Base-by-base conservation (phyloP, 306 rosid genomes). In the Cucurbita pepo region DNA sequence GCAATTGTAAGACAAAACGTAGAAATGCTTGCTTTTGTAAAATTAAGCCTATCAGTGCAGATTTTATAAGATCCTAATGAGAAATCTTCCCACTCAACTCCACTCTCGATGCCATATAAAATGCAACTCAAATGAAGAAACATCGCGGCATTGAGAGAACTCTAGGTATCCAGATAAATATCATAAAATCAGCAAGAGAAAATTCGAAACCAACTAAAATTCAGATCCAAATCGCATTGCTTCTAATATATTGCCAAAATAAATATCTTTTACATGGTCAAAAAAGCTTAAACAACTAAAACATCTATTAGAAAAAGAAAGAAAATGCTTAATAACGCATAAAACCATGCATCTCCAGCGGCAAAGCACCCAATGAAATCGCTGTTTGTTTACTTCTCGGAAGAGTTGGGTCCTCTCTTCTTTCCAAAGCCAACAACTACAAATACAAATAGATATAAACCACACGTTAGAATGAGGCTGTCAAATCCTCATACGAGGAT, bases 321-420 rank as follows among this genome's bases (percentile, higher is more conserved):
- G 41, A 67, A 69, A 67, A 67, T 13, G 57, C 25, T 44, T 69
- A 47, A 22, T 50, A 14, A 69, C 8, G 43, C 37, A 48, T 44
- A 48, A 25, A 47, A 69, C 73, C 57, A 69, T 12, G 72, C 19
- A 38, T 44, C 54, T 65, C 71, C n/a, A 19, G 6, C 55, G 12
- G 40, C 10, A 3, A 21, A 19, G 37, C 53, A 11, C 72, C 40
- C 6, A 0, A 4, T 0, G 41, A 25, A 30, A 1, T 69, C 9
- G 43, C 45, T 4, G 7, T 69, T 61, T 61, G 47, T 60, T 61
- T 64, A 75, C 61, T 75, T 75, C 78, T 75, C 78, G 34, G 78
- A 75, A 47, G 78, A 75, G 72, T 75, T 75, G 62, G 78, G 78
- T 18, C 78, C 78, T 63, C 78, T 63, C 78, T 75, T 75, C 78